Percentiles rank a stretch among this genome's conserved stretches.
Evolutionary conservation across 352 stramenopile genomes (phyloP).

Genomic region (Phytopythium boreale): DNA sequence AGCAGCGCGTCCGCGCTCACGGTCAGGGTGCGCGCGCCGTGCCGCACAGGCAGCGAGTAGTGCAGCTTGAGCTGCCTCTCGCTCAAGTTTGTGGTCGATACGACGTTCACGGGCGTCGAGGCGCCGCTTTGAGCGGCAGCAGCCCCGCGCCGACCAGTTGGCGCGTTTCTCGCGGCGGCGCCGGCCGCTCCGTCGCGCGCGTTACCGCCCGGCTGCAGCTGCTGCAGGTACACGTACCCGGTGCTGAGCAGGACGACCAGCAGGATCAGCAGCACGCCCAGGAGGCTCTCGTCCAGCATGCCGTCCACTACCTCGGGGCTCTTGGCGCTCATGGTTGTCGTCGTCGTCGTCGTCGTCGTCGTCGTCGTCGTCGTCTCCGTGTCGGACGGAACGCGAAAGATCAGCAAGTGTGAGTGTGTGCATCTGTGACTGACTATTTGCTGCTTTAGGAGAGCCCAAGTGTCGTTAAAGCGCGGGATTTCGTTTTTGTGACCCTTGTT

Average conservation of each 20-base stretch:
- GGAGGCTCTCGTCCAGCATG: slow-evolving; percentile 65
- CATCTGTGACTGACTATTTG: not conserved
- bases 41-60: slow-evolving; percentile 49
- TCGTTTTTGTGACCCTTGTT: no score
- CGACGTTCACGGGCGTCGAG: slow-evolving; percentile 19
- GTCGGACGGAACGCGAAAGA: no score
- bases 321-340: slow-evolving; percentile 19
- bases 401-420: not conserved
- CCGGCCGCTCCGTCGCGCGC: not conserved
- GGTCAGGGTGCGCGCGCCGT: slow-evolving; percentile 65
- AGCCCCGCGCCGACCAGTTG: slow-evolving; percentile 10
- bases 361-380: no score
- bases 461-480: no score
- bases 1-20: slow-evolving; percentile 58
- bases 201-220: slow-evolving; percentile 30
- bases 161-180: slow-evolving; percentile 3
- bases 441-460: no score
- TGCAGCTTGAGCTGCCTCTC: slow-evolving; percentile 60
- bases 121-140: slow-evolving; percentile 8
- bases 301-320: slow-evolving; percentile 44
- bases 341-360: no score
- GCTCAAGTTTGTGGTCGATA: slow-evolving; percentile 37
- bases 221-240: slow-evolving; percentile 72
- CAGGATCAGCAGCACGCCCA: slow-evolving; percentile 67
- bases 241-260: slow-evolving; percentile 70